Base-by-base conservation (phyloP, 306 rosid species). In the Ceratonia siliqua region DNA sequence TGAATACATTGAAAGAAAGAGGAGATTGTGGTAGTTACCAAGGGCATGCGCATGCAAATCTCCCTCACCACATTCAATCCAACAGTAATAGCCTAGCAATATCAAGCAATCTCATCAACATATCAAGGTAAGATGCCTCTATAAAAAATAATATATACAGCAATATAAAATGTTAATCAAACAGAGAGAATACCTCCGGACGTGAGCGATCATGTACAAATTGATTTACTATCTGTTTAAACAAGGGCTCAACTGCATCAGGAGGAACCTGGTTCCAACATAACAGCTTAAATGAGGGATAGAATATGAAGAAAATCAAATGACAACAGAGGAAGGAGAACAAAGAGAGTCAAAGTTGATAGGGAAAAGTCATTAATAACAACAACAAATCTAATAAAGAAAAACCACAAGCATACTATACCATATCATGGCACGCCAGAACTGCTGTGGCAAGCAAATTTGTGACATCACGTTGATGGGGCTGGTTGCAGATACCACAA, bases 361-460 rank as follows among this genome's bases (percentile, higher is more conserved):
- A 12, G 33, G 71, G 54, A 17, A 80, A 62, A 54, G 53, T 46
- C 75, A 75, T 15, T 38, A 48, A 61, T n/a, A 30, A 76, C 22
- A 46, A 45, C 27, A 53, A 56, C 8, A 69, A 56, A 78, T 57
- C 62, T 48, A 52, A 21, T 30, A 6, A 28, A 66, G 32, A 8
- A 75, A 53, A 64, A 68, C 8, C 33, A 55, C 39, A 79, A 54
- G 41, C 28, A 41, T 68, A 67, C 62, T 41, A 39, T 86, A 94
- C 98, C 98, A 88, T 84, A 75, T 94, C 97, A 83, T 94, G 98
- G 85, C 98, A 91, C 24, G 98, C 86, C 81, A 91, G 97, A 77
- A 91, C 92, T 75, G 83, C 92, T 56, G 97, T 89, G 30, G 98
- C 97, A 76, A 94, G 90, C 83, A 91, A 88, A 82, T 63, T 84